Conservation (phyloP, 176 grass and related monocot genomes). For the bread wheat (Triticum aestivum) region IWGSC_CS_RefSeq_v2.1 NC_057795.1:379206929-379207428, state of each 20-base stretch:
- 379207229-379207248: background rate
- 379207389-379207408: conserved; percentile 85
- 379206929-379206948: background rate
- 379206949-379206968: background rate
- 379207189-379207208: background rate
- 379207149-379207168: background rate
- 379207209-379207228: background rate
- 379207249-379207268: conserved; percentile 3
- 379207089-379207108: background rate
- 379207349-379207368: conserved; percentile 74
- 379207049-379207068: background rate
- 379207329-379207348: conserved; percentile 71
- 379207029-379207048: background rate
- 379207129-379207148: background rate
- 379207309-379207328: conserved; percentile 83
- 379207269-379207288: conserved; percentile 90
- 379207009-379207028: background rate
- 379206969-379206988: background rate
- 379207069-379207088: background rate
- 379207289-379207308: conserved; percentile 93
- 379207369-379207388: conserved; percentile 94
- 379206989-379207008: background rate
- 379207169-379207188: background rate
- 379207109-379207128: background rate
- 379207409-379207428: conserved; percentile 69